Percentiles rank a stretch among this genome's conserved stretches.
phyloP scores from a whole-genome alignment of 805 yeast genomes.

The Kodamaea lidongshanica region DNA sequence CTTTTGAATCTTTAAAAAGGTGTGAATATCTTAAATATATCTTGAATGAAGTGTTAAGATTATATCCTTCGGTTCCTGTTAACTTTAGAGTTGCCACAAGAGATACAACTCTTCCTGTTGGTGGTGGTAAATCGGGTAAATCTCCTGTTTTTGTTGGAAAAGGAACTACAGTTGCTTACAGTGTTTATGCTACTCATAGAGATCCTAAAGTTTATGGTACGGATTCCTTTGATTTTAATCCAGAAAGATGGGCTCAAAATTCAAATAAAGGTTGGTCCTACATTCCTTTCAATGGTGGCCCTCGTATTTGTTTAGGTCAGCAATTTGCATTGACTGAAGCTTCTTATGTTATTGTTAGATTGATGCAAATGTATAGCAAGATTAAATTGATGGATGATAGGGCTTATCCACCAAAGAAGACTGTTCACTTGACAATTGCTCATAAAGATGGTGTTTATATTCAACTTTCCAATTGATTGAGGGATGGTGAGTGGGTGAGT shows the following conservation, averaged over 20 bases:
- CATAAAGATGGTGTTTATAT: slow-evolving; percentile 18
- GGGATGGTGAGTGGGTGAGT: too few relatives aligned
- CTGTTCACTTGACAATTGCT: slow-evolving; percentile 22
- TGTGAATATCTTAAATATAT: slow-evolving; percentile 23
- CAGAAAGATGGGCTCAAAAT: slow-evolving; percentile 19
- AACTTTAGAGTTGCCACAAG: slow-evolving; percentile 21
- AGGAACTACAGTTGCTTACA: slow-evolving; percentile 19
- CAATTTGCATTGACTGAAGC: slow-evolving; percentile 27
- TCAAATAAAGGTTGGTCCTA: slow-evolving; percentile 23
- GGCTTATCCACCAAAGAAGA: slow-evolving; percentile 27
- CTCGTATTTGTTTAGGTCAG: slow-evolving; percentile 26
- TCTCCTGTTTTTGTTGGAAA: slow-evolving; percentile 16
- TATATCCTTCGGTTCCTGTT: slow-evolving; percentile 24
- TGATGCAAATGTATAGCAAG: slow-evolving; percentile 20
- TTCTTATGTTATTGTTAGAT: slow-evolving; percentile 19
- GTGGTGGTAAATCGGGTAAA: slow-evolving; percentile 19
- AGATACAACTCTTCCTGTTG: slow-evolving; percentile 21
- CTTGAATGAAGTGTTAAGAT: slow-evolving; percentile 21
- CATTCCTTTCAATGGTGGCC: slow-evolving; percentile 25
- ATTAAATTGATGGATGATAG: slow-evolving; percentile 11
- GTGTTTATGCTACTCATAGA: slow-evolving; percentile 40
- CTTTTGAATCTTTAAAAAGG: slow-evolving; percentile 20
- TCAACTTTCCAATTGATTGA: too few relatives aligned
- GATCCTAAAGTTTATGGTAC: slow-evolving; percentile 18
- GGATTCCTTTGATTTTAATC: slow-evolving; percentile 18